Evolutionary conservation across 345 rosid species (phyloP).

Genomic region (Lagerstroemia speciosa): DNA sequence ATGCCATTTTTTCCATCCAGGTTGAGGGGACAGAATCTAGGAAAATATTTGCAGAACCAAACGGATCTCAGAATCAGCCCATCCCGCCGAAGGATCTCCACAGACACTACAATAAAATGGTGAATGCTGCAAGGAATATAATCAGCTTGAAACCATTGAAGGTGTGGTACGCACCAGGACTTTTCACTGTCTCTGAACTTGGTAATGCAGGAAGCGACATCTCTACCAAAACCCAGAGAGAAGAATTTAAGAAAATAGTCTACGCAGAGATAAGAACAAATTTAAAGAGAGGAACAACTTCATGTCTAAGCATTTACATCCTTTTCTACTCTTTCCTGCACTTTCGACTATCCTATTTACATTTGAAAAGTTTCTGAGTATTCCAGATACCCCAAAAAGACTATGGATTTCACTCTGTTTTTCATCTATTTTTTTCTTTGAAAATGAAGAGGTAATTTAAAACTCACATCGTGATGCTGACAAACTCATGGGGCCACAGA

Average conservation of each 20-base stretch:
- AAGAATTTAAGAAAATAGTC: background rate
- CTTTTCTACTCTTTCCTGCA: background rate
- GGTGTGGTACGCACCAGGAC: conserved; percentile 38
- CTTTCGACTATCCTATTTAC: background rate
- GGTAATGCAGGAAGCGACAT: conserved; percentile 97
- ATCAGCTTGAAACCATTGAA: too few species aligned
- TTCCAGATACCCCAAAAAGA: background rate
- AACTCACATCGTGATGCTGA: background rate
- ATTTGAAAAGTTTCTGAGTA: background rate
- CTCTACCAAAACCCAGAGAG: conserved; percentile 41
- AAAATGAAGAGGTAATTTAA: background rate
- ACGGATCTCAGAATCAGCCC: background rate
- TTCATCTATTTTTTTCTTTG: background rate
- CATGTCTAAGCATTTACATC: background rate
- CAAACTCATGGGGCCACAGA: background rate
- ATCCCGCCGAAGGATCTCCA: background rate
- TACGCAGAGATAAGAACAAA: background rate
- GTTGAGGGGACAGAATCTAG: background rate
- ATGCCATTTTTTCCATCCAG: background rate
- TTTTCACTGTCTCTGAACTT: conserved; percentile 62
- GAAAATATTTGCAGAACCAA: background rate
- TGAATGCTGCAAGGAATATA: background rate
- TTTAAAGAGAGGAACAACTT: background rate
- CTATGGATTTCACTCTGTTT: background rate
- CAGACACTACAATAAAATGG: background rate